Percentiles rank a stretch among this genome's conserved stretches.
Evolutionary conservation across 805 yeast genomes (phyloP).

Genomic region (Sugiyamaella marilandica): DNA sequence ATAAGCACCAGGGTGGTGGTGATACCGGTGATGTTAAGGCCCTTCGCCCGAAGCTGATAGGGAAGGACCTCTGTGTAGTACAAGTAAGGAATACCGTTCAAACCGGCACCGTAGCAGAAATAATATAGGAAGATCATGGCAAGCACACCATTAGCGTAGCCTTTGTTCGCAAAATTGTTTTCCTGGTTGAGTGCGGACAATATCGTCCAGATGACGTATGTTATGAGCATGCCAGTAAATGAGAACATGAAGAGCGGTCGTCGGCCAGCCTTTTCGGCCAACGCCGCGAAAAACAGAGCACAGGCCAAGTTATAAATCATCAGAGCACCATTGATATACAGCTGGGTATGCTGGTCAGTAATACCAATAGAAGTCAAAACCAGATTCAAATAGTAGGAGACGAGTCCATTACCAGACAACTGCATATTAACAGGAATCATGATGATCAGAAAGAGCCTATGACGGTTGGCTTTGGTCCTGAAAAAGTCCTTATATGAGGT

Average conservation of each 20-base stretch:
- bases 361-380: conserved; percentile 55
- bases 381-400: conserved; percentile 42
- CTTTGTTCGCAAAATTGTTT: conserved; percentile 38
- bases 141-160: conserved; percentile 43
- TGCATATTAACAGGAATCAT: conserved; percentile 9
- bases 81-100: conserved; percentile 34
- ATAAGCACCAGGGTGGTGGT: conserved; percentile 70
- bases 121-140: conserved; percentile 45
- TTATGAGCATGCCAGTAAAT: conserved; percentile 12
- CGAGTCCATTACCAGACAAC: conserved; percentile 17
- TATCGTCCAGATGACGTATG: conserved; percentile 36
- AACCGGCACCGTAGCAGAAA: conserved; percentile 14
- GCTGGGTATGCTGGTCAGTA: conserved; percentile 27
- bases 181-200: conserved; percentile 45
- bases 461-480: conserved; percentile 9
- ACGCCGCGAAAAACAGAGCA: conserved; percentile 12
- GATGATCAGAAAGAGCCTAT: conserved; percentile 9
- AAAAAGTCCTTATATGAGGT: conserved; percentile 9
- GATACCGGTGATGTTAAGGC: conserved; percentile 6
- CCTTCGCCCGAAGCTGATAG: conserved; percentile 17
- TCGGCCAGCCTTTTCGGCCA: conserved; percentile 15
- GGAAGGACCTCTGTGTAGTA: conserved; percentile 34
- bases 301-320: conserved; percentile 9
- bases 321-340: conserved; percentile 16
- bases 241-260: conserved; percentile 14